A percentile compares a stretch with the other conserved stretches of the same genome.
Evolutionary conservation across 352 stramenopile genomes (phyloP).

Genomic region (Globisporangium canariense): DNA sequence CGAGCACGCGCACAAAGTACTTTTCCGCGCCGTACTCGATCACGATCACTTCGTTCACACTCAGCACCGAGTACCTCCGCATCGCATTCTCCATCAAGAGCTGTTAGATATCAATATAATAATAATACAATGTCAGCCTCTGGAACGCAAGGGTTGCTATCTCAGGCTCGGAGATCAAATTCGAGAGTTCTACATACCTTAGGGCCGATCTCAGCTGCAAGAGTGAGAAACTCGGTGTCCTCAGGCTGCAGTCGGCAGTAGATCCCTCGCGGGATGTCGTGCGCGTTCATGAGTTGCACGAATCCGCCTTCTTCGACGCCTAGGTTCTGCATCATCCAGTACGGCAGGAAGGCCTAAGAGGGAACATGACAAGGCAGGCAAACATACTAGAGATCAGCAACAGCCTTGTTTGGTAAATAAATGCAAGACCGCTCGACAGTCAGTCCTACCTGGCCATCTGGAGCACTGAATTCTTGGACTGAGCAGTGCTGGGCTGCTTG

Average conservation of each 20-base stretch:
- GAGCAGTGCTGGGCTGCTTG: slow-evolving; percentile 39
- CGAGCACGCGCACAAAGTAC: slow-evolving; percentile 46
- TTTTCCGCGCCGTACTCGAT: slow-evolving; percentile 44
- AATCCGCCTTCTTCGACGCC: slow-evolving; percentile 32
- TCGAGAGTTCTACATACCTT: slow-evolving; percentile 27
- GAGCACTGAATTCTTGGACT: slow-evolving; percentile 63
- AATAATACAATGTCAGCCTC: neutral
- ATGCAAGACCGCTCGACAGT: slow-evolving; percentile 39
- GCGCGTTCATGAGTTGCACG: slow-evolving; percentile 32
- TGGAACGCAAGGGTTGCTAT: neutral
- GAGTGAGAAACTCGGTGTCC: slow-evolving; percentile 37
- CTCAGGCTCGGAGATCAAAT: neutral
- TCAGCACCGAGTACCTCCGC: slow-evolving; percentile 55
- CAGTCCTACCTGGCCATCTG: slow-evolving; percentile 30
- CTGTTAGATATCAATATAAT: slow-evolving; percentile 11
- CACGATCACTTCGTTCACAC: slow-evolving; percentile 43
- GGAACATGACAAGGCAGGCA: neutral
- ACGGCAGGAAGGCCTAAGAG: slow-evolving; percentile 39
- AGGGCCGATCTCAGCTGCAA: slow-evolving; percentile 50
- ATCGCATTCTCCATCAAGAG: slow-evolving; percentile 55
- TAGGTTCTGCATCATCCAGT: slow-evolving; percentile 73
- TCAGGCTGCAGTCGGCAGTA: slow-evolving; percentile 62
- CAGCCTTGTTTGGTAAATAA: no score
- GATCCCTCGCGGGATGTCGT: slow-evolving; percentile 27
- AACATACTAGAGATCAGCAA: neutral